These are phyloP conservation scores for Coemansia sp. DNA, from an alignment of 192 early-diverging fungal genomes.

Conservation along the genomic window DNA sequence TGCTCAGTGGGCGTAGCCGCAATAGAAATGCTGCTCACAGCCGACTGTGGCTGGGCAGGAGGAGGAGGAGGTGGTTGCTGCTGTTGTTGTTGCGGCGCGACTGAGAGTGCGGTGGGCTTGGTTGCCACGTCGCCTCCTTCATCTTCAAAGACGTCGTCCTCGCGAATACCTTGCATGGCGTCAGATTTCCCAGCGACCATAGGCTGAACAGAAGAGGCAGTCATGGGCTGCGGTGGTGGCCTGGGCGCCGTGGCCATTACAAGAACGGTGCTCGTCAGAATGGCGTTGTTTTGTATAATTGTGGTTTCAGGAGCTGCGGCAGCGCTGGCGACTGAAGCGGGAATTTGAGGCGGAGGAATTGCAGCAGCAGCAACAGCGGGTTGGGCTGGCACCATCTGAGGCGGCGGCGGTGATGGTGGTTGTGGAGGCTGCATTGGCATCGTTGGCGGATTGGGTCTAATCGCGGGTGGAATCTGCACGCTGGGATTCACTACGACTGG, in stretches of 20 bases:
- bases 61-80: background rate
- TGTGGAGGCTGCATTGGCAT: background rate
- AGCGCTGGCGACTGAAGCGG: background rate
- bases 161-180: constrained; percentile 9
- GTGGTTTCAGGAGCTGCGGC: background rate
- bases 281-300: background rate
- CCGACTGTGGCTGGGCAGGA: background rate
- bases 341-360: background rate
- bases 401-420: background rate
- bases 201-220: background rate
- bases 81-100: background rate
- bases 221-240: background rate
- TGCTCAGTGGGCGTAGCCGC: background rate
- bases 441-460: background rate
- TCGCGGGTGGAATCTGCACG: background rate
- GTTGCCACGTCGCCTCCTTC: background rate
- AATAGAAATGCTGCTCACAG: background rate
- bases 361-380: background rate
- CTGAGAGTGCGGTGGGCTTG: background rate
- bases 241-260: constrained; percentile 20
- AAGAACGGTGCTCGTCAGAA: constrained; percentile 33
- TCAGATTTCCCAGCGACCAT: background rate
- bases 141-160: constrained; percentile 35
- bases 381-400: background rate
- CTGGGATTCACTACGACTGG: background rate